These are phyloP conservation scores for Jatropha curcas DNA, from an alignment of 345 rosid species.

Conservation along the genomic window DNA sequence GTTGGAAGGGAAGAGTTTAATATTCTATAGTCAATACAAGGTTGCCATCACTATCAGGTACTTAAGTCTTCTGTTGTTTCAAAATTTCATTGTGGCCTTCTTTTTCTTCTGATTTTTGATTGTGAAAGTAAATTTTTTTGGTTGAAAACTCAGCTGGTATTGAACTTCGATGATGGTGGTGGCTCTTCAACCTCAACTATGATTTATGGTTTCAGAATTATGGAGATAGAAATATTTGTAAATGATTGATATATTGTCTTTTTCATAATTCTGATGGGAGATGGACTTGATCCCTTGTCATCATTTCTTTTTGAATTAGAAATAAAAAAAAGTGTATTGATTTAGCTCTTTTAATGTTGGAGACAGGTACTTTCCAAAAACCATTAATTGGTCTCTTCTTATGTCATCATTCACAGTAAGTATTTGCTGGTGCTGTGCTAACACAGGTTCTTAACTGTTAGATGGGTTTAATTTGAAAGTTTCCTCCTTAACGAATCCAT, in stretches of 20 bases:
- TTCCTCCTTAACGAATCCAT: neutral
- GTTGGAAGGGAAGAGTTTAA: constrained; percentile 17
- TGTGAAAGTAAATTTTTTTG: neutral
- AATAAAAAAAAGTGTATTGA: constrained; percentile 5
- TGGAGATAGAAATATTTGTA: constrained; percentile 1
- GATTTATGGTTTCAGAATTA: constrained; percentile 22
- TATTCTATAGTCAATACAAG: neutral
- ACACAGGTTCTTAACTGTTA: neutral
- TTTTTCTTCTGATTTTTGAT: neutral
- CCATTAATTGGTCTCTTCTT: constrained; percentile 69
- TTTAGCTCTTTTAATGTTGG: constrained; percentile 22
- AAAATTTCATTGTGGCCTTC: neutral
- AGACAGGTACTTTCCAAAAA: constrained; percentile 57
- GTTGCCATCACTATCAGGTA: constrained; percentile 11
- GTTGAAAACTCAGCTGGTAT: neutral
- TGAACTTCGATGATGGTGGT: neutral
- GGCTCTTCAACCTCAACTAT: constrained; percentile 30
- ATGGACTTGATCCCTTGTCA: neutral
- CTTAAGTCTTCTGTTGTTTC: neutral
- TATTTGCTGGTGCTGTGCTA: neutral
- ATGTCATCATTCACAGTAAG: constrained; percentile 85
- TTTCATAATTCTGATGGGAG: neutral
- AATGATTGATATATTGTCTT: neutral
- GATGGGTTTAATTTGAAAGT: neutral
- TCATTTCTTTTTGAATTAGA: neutral